Evolutionary conservation across 2,329 filamentous ascomycete species (phyloP).

Genomic region (Penicillium sp.): DNA sequence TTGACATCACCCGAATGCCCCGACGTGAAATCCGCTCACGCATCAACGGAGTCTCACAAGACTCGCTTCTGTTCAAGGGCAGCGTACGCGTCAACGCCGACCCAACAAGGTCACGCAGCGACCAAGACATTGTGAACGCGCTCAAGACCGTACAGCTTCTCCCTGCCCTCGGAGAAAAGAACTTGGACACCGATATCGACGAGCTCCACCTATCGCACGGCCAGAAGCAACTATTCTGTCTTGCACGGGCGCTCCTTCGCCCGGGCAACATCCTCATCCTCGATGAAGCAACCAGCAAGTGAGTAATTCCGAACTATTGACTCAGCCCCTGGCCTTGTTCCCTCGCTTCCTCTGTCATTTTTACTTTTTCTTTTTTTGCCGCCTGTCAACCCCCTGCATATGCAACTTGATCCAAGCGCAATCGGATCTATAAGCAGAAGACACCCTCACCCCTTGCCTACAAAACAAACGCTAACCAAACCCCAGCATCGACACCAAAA

Average conservation of each 20-base stretch:
- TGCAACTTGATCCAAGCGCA: conserved; percentile 14
- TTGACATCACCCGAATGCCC: conserved; percentile 39
- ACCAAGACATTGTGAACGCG: conserved; percentile 34
- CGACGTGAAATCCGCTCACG: conserved; percentile 38
- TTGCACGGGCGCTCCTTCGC: conserved; percentile 56
- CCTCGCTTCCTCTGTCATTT: conserved; percentile 7
- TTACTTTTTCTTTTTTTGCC: conserved; percentile 1
- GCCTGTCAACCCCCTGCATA: conserved; percentile 18
- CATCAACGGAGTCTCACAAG: conserved; percentile 44
- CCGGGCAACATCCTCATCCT: conserved; percentile 42
- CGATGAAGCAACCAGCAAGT: conserved; percentile 43
- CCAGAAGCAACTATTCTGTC: conserved; percentile 60
- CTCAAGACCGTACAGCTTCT: conserved; percentile 38
- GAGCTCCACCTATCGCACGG: conserved; percentile 52
- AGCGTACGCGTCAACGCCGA: conserved; percentile 40
- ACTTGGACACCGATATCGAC: conserved; percentile 43
- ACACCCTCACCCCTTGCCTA: conserved; percentile 9
- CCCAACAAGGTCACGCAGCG: conserved; percentile 29
- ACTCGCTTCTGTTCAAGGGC: conserved; percentile 41
- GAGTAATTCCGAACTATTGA: conserved; percentile 15
- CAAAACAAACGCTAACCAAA: conserved; percentile 8
- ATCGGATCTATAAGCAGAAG: conserved; percentile 9
- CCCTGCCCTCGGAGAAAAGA: conserved; percentile 34
- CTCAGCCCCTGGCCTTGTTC: conserved; percentile 9
- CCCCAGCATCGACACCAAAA: conserved; percentile 52